Conservation (phyloP, 2,329 filamentous ascomycete genomes). For the Colletotrichum tamarilloi region DNA sequence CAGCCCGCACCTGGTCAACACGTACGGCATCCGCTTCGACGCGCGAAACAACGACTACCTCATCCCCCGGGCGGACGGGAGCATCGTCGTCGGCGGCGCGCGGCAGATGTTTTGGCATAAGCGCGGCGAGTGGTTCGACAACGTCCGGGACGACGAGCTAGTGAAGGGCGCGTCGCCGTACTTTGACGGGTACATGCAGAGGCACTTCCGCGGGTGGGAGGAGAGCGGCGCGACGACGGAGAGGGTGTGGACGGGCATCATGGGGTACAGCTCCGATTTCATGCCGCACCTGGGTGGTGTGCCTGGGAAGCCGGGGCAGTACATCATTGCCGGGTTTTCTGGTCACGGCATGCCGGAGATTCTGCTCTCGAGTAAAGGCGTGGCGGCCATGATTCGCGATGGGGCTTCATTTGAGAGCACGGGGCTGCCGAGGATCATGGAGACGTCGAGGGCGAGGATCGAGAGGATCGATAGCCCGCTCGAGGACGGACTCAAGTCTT, state of each 20-base stretch:
- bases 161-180: slow-evolving; percentile 55
- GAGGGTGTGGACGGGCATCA: slow-evolving; percentile 50
- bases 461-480: neutral
- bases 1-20: slow-evolving; percentile 52
- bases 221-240: slow-evolving; percentile 47
- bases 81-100: slow-evolving; percentile 44
- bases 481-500: neutral
- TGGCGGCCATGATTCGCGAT: neutral
- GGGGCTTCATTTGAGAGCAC: neutral
- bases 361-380: neutral
- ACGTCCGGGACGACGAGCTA: slow-evolving; percentile 56
- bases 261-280: slow-evolving; percentile 54
- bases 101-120: slow-evolving; percentile 45
- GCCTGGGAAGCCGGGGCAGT: slow-evolving; percentile 51
- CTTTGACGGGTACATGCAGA: slow-evolving; percentile 61
- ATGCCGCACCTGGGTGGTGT: slow-evolving; percentile 56
- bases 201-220: slow-evolving; percentile 61
- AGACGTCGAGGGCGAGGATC: neutral
- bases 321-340: slow-evolving; percentile 58
- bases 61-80: slow-evolving; percentile 64
- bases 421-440: neutral
- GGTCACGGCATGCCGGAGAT: slow-evolving; percentile 41
- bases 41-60: slow-evolving; percentile 73
- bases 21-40: slow-evolving; percentile 70
- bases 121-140: slow-evolving; percentile 52